A percentile compares a stretch with the other conserved stretches of the same genome.
Evolutionary conservation across 768 basidiomycete species (phyloP).

Genomic region (Suillus occidentalis): DNA sequence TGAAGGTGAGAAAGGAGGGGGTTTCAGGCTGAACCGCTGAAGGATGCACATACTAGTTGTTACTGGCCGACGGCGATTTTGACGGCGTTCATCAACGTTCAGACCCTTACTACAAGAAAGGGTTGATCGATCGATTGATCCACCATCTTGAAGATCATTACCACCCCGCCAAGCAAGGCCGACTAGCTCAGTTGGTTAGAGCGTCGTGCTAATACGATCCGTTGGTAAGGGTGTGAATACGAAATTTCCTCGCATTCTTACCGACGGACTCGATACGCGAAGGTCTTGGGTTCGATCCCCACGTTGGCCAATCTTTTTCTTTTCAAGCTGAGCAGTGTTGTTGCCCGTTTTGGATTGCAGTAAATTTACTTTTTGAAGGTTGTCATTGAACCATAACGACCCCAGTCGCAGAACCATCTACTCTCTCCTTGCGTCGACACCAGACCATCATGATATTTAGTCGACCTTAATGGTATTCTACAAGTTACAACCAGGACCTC

Average conservation of each 20-base stretch:
- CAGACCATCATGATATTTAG: neutral
- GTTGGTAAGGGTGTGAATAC: neutral
- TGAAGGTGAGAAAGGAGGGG: no score
- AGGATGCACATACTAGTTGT: no score
- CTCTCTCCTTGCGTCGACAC: neutral
- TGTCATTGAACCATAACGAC: neutral
- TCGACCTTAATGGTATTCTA: no score
- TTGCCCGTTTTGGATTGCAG: neutral
- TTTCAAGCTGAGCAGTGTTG: neutral
- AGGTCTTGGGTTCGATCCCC: slow-evolving; percentile 73
- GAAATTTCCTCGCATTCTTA: neutral
- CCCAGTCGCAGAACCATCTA: no score
- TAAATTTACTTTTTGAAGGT: neutral
- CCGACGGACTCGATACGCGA: slow-evolving; percentile 40
- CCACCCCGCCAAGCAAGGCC: slow-evolving; percentile 39
- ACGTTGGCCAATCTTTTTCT: slow-evolving; percentile 49
- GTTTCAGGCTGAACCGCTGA: no score
- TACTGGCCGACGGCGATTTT: no score
- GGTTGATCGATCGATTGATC: no score
- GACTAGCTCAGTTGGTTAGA: slow-evolving; percentile 95
- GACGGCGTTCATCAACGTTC: no score
- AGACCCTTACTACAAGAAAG: neutral
- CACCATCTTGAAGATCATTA: neutral
- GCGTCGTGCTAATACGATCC: slow-evolving; percentile 69
- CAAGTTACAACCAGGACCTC: neutral